Evolutionary conservation across 192 early-diverging fungal genomes (phyloP), one percentile per base, ranked within the genome.

Genomic region (Coemansia sp.): DNA sequence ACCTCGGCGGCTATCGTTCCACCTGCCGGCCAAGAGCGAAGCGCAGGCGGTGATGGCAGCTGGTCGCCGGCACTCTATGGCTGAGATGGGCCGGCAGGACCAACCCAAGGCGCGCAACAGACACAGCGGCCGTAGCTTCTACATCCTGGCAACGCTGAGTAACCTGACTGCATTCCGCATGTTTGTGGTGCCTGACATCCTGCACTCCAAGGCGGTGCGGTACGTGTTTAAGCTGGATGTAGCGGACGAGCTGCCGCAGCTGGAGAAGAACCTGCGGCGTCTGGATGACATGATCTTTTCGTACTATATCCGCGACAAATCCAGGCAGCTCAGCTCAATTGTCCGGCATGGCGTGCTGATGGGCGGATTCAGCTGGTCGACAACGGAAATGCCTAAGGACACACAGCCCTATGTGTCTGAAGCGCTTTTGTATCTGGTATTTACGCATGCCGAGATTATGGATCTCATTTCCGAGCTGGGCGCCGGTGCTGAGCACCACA

Each of bases 401-500:
- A 88, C 94, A 7, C 87, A 94, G 46, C 80, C 92, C 5, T 93
- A 93, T 72, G 86, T 90, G 26, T 87, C 86, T 25, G 88, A 94
- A 51, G 85, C 91, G 26, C 60, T 98, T 49, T 78, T 94, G 47
- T 80, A 78, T 33, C 58, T 98, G 39, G 95, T 98, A 9, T 78
- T 91, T 56, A 85, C 90, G 3, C 95, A 98, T 56, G 85, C 95
- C 0, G 83, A 92, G 70, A 85, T 98, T 40, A 91, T 80, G 38
- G 89, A 87, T 58, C 80, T 93, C 17, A 87, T 88, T 23, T 58
- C 66, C 35, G 72, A 75, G 49, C 63, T 73, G 9, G 65, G 72
- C 3, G 66, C 60, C 4, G 72, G 65, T n/a, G 72, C 60, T 9
- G 64, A 67, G 41, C 72, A 76, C 48, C 72, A 64, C 50, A 69